These are phyloP conservation scores for Carex pumila DNA, from an alignment of 176 grass and related monocot genomes.

Conservation along the genomic window DNA sequence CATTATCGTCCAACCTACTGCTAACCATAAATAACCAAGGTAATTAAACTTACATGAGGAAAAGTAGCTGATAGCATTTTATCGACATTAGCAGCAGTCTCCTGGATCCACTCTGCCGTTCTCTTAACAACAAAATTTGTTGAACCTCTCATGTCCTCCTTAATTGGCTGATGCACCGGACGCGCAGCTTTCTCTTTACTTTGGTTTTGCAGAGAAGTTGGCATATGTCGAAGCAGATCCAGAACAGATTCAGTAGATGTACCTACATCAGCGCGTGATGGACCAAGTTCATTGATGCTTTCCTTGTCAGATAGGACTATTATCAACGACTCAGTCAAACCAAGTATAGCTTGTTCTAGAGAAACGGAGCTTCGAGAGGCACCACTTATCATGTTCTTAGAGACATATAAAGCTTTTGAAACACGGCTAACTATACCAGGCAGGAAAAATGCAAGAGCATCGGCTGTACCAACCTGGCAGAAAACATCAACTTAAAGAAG, in stretches of 20 bases:
- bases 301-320: conserved; percentile 78
- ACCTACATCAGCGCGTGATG: not conserved
- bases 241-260: conserved; percentile 63
- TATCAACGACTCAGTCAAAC: conserved; percentile 71
- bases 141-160: conserved; percentile 1
- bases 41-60: conserved; percentile 27
- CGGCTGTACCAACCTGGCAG: conserved; percentile 81
- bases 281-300: conserved; percentile 38
- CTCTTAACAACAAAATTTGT: conserved; percentile 37
- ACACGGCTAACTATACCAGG: conserved; percentile 84
- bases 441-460: conserved; percentile 89
- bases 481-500: conserved; percentile 20
- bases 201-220: conserved; percentile 25
- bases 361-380: conserved; percentile 71
- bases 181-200: not conserved
- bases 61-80: conserved; percentile 73
- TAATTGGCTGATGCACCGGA: not conserved
- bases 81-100: conserved; percentile 76
- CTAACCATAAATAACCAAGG: not conserved
- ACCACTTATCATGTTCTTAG: conserved; percentile 61
- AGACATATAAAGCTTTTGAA: conserved; percentile 68
- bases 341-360: conserved; percentile 72
- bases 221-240: conserved; percentile 70
- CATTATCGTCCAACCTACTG: not conserved
- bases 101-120: conserved; percentile 66